Evolutionary conservation across 306 rosid genomes (phyloP).

Genomic region (Cicer yamashitae): DNA sequence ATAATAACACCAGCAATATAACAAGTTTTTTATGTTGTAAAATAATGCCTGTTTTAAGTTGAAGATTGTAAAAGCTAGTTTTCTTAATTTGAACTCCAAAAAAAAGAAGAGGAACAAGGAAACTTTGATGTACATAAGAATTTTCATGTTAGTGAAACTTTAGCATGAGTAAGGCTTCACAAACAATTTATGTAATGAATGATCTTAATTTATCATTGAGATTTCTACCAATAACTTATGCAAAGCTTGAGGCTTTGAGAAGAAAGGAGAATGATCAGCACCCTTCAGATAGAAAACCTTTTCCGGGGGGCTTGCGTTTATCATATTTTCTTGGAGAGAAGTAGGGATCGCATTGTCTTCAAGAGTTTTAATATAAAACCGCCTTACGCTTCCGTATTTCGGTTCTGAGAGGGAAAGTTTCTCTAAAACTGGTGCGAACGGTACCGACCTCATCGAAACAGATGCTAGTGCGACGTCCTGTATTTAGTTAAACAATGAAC

Average conservation of each 20-base stretch:
- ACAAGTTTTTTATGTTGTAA: no score
- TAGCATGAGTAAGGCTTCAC: conserved; percentile 25
- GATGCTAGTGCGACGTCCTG: conserved; percentile 95
- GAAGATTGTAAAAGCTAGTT: background rate
- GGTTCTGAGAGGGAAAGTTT: conserved; percentile 75
- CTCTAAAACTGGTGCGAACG: conserved; percentile 87
- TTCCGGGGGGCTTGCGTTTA: conserved; percentile 76
- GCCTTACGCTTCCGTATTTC: conserved; percentile 81
- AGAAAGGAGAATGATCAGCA: conserved; percentile 94
- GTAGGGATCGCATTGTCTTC: conserved; percentile 93
- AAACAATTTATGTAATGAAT: conserved; percentile 41
- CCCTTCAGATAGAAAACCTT: conserved; percentile 76
- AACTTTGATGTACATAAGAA: conserved; percentile 40
- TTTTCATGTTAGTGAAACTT: conserved; percentile 46
- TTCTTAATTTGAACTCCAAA: background rate
- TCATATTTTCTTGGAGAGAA: conserved; percentile 75
- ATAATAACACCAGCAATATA: no score
- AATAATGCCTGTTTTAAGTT: background rate
- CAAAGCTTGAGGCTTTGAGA: conserved; percentile 97
- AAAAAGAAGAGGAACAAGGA: background rate
- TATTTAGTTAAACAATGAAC: conserved; percentile 43
- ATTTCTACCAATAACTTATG: conserved; percentile 89
- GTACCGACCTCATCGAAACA: conserved; percentile 90
- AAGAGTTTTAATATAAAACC: conserved; percentile 81
- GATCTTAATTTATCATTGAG: conserved; percentile 59